phyloP scores from a whole-genome alignment of 306 rosid genomes.

The Ziziphus jujuba region DNA sequence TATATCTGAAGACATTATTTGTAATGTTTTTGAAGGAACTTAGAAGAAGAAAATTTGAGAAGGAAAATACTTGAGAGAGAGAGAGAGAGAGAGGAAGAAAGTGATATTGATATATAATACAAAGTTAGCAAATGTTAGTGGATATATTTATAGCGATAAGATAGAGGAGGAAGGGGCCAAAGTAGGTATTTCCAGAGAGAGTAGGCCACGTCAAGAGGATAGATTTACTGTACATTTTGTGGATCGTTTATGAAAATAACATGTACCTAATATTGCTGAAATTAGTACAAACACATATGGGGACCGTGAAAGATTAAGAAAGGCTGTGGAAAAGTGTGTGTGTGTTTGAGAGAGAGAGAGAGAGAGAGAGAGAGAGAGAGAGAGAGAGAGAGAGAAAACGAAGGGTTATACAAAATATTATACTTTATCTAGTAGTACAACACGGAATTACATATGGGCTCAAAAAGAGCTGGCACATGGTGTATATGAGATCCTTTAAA shows the following conservation, averaged over 20 bases:
- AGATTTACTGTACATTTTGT: not conserved
- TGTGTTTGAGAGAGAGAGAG: too few species aligned
- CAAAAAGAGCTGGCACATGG: constrained; percentile 30
- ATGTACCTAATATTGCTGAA: constrained; percentile 46
- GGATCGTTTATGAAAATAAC: constrained; percentile 33
- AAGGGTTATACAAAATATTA: constrained; percentile 24
- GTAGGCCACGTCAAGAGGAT: constrained; percentile 16
- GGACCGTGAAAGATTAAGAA: constrained; percentile 22
- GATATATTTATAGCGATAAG: not conserved
- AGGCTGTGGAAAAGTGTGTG: constrained; percentile 4
- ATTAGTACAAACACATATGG: constrained; percentile 27
- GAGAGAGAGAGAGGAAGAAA: not conserved
- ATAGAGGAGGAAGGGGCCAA: constrained; percentile 1
- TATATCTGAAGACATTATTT: constrained; percentile 33
- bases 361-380: too few species aligned
- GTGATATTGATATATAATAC: not conserved
- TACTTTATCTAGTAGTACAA: constrained; percentile 21
- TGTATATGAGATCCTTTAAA: constrained; percentile 2
- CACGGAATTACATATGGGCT: constrained; percentile 38
- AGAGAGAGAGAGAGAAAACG: not conserved
- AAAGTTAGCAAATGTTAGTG: constrained; percentile 1
- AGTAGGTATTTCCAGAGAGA: not conserved
- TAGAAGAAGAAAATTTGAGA: constrained; percentile 10
- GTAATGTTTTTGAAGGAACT: not conserved
- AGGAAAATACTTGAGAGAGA: not conserved